Evolutionary conservation across 2,329 filamentous ascomycete species (phyloP).

Genomic region (Arthroderma uncinatum): DNA sequence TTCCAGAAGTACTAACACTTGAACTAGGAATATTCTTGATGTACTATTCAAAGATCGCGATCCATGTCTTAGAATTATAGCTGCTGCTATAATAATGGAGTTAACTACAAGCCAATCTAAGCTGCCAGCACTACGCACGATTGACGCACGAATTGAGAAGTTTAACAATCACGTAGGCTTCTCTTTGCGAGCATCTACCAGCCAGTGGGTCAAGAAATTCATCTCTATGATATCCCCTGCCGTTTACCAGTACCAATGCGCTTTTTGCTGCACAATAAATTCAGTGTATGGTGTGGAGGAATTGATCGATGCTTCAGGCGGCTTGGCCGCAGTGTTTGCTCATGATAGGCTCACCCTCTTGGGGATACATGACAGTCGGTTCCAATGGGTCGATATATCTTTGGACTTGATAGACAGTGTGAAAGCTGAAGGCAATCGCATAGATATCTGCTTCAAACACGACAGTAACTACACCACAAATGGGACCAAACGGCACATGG

Average conservation of each 20-base stretch:
- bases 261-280: neutral
- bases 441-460: neutral
- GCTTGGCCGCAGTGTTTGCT: neutral
- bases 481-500: neutral
- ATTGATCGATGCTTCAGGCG: neutral
- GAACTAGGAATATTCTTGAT: conserved; percentile 8
- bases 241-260: neutral
- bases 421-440: neutral
- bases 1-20: neutral
- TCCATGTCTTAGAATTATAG: conserved; percentile 15
- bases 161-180: neutral
- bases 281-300: neutral
- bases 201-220: neutral
- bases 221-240: neutral
- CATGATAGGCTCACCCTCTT: conserved; percentile 5
- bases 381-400: conserved; percentile 6
- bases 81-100: conserved; percentile 16
- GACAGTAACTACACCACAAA: neutral
- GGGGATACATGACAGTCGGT: neutral
- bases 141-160: neutral
- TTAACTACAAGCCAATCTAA: conserved; percentile 9
- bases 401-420: neutral
- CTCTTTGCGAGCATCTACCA: neutral
- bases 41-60: conserved; percentile 14
- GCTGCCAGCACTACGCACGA: conserved; percentile 8